Conservation (phyloP, 495 filamentous ascomycete genomes). For the Hyaloscypha hepaticicola region DNA sequence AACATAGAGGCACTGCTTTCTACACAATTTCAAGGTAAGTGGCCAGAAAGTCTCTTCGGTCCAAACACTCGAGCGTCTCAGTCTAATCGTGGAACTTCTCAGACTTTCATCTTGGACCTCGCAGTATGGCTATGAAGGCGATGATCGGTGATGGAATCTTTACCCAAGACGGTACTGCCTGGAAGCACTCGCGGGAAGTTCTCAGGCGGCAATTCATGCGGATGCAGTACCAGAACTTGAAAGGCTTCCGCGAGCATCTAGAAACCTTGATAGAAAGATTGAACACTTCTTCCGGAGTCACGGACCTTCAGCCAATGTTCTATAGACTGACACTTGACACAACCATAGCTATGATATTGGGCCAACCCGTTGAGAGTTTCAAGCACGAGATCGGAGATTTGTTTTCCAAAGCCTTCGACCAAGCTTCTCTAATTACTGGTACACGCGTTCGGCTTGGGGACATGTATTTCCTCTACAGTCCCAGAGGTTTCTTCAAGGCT, state of each 20-base stretch:
- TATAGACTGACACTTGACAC: conserved; percentile 63
- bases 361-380: conserved; percentile 44
- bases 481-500: conserved; percentile 8
- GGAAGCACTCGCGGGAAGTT: conserved; percentile 54
- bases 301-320: conserved; percentile 65
- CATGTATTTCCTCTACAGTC: conserved; percentile 12
- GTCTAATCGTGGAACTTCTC: conserved; percentile 23
- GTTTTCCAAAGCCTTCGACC: conserved; percentile 17
- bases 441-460: conserved; percentile 18
- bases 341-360: conserved; percentile 70
- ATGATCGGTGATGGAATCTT: conserved; percentile 58
- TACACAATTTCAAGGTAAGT: conserved; percentile 57
- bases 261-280: conserved; percentile 46
- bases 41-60: conserved; percentile 31
- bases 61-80: background rate
- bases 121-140: conserved; percentile 44
- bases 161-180: conserved; percentile 49
- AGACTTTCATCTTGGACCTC: conserved; percentile 43
- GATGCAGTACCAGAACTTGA: conserved; percentile 47
- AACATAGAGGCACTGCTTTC: conserved; percentile 71
- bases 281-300: conserved; percentile 41
- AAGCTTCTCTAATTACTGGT: conserved; percentile 3
- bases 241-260: conserved; percentile 56
- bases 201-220: conserved; percentile 47
- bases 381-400: conserved; percentile 14